Evolutionary conservation across 108 stramenopile genomes (phyloP).

Genomic region (Nannochloropsis salina): DNA sequence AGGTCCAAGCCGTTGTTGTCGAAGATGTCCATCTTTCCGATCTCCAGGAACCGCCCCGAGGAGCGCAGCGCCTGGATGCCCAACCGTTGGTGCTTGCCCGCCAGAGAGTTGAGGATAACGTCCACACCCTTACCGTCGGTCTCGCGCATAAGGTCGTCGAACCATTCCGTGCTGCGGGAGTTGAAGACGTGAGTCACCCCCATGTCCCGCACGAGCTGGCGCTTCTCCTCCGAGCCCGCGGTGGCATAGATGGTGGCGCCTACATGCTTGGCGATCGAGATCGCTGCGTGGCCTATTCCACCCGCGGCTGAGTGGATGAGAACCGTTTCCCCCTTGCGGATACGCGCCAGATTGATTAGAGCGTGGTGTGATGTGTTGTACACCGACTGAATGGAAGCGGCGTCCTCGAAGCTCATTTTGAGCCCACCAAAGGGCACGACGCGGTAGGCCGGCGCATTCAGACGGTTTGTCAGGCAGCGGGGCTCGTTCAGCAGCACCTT

Average conservation of each 20-base stretch:
- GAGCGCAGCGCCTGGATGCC: not conserved
- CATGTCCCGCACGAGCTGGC: not conserved
- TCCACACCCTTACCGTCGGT: conserved; percentile 22
- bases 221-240: not conserved
- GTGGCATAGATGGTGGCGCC: conserved; percentile 15
- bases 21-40: conserved; percentile 20
- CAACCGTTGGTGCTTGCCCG: conserved; percentile 8
- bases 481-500: conserved; percentile 19
- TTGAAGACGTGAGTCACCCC: not conserved
- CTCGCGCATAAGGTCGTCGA: conserved; percentile 5
- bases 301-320: conserved; percentile 22
- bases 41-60: conserved; percentile 18
- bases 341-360: not conserved
- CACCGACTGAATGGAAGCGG: not conserved
- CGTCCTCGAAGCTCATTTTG: conserved; percentile 5
- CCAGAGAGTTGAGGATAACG: conserved; percentile 21
- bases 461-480: conserved; percentile 7
- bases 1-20: conserved; percentile 19
- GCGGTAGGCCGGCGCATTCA: not conserved
- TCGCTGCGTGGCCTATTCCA: conserved; percentile 2
- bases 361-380: conserved; percentile 14
- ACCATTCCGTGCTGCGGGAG: conserved; percentile 7
- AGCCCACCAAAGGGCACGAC: not conserved
- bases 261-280: conserved; percentile 20
- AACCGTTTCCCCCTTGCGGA: conserved; percentile 20